Evolutionary conservation across 2,329 filamentous ascomycete species (phyloP), one percentile per base, ranked within the genome.

Genomic region (Periglandula ipomoeae): DNA sequence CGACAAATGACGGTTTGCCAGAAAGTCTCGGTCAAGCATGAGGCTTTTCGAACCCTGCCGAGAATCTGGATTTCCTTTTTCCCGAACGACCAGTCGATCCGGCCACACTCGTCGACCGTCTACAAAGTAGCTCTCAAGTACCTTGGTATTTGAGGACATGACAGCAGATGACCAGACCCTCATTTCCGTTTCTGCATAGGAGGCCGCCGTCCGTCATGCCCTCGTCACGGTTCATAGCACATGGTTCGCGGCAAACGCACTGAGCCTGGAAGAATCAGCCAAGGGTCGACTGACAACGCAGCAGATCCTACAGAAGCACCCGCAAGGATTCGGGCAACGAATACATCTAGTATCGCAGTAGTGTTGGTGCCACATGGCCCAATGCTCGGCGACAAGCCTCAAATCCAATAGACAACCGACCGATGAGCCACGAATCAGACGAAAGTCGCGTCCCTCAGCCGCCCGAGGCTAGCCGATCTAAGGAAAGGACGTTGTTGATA

Each of bases 21-120:
- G 20, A 42, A 42, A 19, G 46, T 47, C 46, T 47, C 38, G 38
- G 38, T 30, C 46, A 42, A 17, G 38, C 6, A 34, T 37, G 38
- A 26, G 26, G 35, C 38, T 24, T 22, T 42, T 34, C n/a, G 24
- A 19, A 27, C 19, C 46, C 15, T 47, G 38, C 19, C 24, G 9
- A 10, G 30, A 17, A 19, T 9, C 20, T 4, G n/a, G 26, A 23
- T 11, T 11, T 15, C 15, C 17, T 20, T 27, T 41, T 13, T 3
- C 30, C 30, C 15, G 15, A 22, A 20, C 9, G 17, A 42, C 7
- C 39, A 26, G 23, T 20, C 24, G 23, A 24, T 42, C 9, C 17
- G 19, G 26, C 11, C 5, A 27, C 11, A n/a, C 13, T 20, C 10
- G 40, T 19, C 6, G 17, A 43, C 23, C n/a, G n/a, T n/a, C n/a